Evolutionary conservation across 2,329 filamentous ascomycete species (phyloP), one percentile per base, ranked within the genome.

Genomic region (Tolypocladium ophioglossoides): DNA sequence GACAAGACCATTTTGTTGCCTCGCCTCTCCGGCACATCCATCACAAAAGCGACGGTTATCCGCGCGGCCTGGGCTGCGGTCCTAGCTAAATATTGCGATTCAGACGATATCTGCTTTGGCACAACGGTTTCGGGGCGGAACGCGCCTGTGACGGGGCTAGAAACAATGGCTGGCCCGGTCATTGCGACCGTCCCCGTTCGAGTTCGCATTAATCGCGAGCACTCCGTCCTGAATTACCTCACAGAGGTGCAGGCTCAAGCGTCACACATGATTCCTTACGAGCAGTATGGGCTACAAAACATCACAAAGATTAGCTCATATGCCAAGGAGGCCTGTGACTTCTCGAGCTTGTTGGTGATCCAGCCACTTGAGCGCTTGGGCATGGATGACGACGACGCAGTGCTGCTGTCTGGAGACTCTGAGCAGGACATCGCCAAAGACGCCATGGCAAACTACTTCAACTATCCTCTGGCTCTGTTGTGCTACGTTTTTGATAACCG

Each of bases 61-160:
- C n/a, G n/a, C n/a, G n/a, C n/a, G n/a, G n/a, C n/a, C n/a, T n/a
- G n/a, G n/a, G n/a, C n/a, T n/a, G n/a, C n/a, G n/a, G 51, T 62
- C 2, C 54, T 66, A 9, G 53, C 59, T 16, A 52, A 53, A 2
- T 57, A 64, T 32, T 57, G 60, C 10, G 59, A 55, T 20, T 38
- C 52, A 3, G 50, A 56, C 7, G 63, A 63, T 50, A 56, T 68
- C 0, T 38, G 61, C 1, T 68, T 68, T 44, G 66, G 64, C 2
- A 58, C 56, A 8, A 63, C 64, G 0, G 53, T 66, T 1, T 64
- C 64, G 0, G 68, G 68, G 9, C 62, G 68, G 0, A 57, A 64
- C 6, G 61, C 63, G 2, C 56, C 61, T 2, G 51, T 70, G 2
- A 30, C 51, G 1, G 63, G 62, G 4, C 59, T 70, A 1, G 59